Evolutionary conservation across 139 green algal genomes (phyloP), one percentile per base, ranked within the genome.

Genomic region (Gonium pectorale): DNA sequence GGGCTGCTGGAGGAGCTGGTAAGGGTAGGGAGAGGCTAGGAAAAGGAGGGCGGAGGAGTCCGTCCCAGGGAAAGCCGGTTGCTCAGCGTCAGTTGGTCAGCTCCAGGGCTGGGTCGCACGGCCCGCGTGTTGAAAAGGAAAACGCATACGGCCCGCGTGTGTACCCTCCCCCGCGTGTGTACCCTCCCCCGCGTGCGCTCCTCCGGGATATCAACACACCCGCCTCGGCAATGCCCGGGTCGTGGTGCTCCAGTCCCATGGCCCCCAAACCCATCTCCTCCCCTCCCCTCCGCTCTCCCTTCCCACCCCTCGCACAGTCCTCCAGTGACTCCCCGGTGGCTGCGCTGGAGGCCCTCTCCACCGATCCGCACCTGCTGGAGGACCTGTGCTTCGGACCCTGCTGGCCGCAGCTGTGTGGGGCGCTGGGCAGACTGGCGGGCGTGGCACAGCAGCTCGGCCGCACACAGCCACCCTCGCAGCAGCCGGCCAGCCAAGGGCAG

Each of bases 331-430:
- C 29, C 24, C 75, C 75, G 0, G 31, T 82, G 6, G 17, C 59
- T 6, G 75, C 75, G 5, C 75, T 82, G 35, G 40, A 82, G 75
- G 5, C 60, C 5, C n/a, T 82, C 22, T 40, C 40, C 13, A 56
- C 75, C 19, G 75, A 82, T 59, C 24, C 46, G 7, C 75, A 82
- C 75, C 75, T 82, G 29, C 75, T 82, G 59, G 75, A 82, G 60
- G 75, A 82, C 60, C 41, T 82, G 13, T 68, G 41, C 41, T 82
- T 72, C 56, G 75, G 75, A 29, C 75, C 59, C 59, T 62, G 29
- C 56, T 82, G 75, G 75, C 75, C 59, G 27, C 75, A 82, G 40
- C 59, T 82, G 7, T 60, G 75, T 40, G 75, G 62, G 41, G 40
- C 59, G 35, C 40, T 71, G 31, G 75, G 59, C 17, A 59, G 75